Evolutionary conservation across 164 flowering plant genomes (phyloP).

Genomic region (Euptelea pleiosperma): DNA sequence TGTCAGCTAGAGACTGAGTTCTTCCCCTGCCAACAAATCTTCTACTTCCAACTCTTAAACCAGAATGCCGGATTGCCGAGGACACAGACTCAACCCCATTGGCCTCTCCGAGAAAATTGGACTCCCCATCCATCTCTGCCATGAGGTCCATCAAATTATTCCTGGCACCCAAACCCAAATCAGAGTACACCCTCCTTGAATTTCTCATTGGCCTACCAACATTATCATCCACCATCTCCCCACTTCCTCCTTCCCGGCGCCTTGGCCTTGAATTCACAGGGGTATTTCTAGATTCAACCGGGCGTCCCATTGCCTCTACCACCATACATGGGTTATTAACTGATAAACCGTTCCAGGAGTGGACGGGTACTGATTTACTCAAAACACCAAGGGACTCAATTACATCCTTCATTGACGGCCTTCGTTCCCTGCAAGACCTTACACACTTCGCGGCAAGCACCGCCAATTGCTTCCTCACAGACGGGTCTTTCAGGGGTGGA

Average conservation of each 20-base stretch:
- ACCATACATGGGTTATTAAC: constrained; percentile 66
- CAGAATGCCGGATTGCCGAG: constrained; percentile 18
- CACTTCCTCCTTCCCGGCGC: constrained; percentile 15
- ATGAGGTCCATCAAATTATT: constrained; percentile 77
- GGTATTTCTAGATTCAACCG: constrained; percentile 38
- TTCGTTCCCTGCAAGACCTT: constrained; percentile 70
- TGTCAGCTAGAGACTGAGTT: constrained; percentile 12
- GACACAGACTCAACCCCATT: constrained; percentile 22
- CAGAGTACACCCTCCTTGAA: constrained; percentile 63
- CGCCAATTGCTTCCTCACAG: constrained; percentile 66
- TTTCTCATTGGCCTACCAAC: constrained; percentile 28
- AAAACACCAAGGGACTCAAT: constrained; percentile 55
- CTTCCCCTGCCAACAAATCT: constrained; percentile 26
- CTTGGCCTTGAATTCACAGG: constrained; percentile 18
- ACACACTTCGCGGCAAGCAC: constrained; percentile 80
- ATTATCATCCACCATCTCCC: constrained; percentile 24
- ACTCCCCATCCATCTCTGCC: constrained; percentile 43
- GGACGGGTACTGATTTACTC: constrained; percentile 50
- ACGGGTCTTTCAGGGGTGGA: constrained; percentile 58
- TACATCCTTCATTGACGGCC: constrained; percentile 80
- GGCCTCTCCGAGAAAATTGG: constrained; percentile 25
- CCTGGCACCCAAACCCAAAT: constrained; percentile 43
- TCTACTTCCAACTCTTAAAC: constrained; percentile 41
- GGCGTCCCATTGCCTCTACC: constrained; percentile 63
- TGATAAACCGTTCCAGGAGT: constrained; percentile 65